These are phyloP conservation scores for Pilaira anomala DNA, from an alignment of 192 early-diverging fungal genomes.

Conservation along the genomic window DNA sequence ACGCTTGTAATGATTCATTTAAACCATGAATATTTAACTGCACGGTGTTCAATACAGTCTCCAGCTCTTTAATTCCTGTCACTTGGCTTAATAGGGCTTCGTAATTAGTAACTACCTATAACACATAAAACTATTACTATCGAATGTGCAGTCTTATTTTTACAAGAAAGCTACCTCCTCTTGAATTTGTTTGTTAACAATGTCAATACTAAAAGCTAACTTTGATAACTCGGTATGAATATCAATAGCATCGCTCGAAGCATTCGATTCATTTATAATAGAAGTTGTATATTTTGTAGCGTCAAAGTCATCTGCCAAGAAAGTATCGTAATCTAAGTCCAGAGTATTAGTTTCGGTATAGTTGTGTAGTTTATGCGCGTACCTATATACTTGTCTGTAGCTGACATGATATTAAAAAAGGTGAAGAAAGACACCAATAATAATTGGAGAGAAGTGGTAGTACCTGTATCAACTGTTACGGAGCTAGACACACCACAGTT, in stretches of 20 bases:
- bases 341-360: not conserved
- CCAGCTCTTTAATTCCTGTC: constrained; percentile 61
- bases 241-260: constrained; percentile 54
- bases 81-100: constrained; percentile 68
- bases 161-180: constrained; percentile 52
- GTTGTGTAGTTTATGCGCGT: too few species aligned
- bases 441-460: too few species aligned
- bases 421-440: too few species aligned
- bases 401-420: too few species aligned
- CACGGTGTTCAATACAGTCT: constrained; percentile 48
- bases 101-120: constrained; percentile 64
- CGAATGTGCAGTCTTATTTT: not conserved
- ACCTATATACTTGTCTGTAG: too few species aligned
- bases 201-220: constrained; percentile 68
- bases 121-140: not conserved
- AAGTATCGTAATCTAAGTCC: constrained; percentile 60
- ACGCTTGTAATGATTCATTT: constrained; percentile 60
- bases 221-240: constrained; percentile 62
- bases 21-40: constrained; percentile 49
- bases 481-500: too few species aligned
- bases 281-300: constrained; percentile 63
- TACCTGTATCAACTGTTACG: too few species aligned
- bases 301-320: constrained; percentile 63
- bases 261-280: constrained; percentile 57
- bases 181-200: constrained; percentile 70